phyloP scores from a whole-genome alignment of 2,329 filamentous ascomycete species.

The Fusarium nematophilum region DNA sequence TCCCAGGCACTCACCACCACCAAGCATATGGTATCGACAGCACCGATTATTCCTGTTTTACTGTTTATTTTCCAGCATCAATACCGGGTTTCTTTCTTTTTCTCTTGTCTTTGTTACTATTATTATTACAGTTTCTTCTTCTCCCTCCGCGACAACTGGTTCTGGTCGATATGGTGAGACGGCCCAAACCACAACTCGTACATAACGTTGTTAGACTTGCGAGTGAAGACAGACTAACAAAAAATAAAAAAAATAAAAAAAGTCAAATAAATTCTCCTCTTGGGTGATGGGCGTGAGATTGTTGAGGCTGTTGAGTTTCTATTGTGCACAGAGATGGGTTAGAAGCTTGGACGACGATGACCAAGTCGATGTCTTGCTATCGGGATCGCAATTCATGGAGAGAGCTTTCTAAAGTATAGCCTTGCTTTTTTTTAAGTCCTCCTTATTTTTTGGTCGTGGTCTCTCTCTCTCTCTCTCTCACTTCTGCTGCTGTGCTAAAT shows the following conservation, averaged over 20 bases:
- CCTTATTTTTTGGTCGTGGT: too few relatives aligned
- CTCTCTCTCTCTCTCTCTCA: neutral
- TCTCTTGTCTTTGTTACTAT: slow-evolving; percentile 9
- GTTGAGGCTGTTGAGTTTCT: neutral
- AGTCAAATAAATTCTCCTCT: slow-evolving; percentile 23
- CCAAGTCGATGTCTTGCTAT: neutral
- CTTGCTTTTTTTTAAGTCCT: neutral
- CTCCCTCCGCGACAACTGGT: too few relatives aligned
- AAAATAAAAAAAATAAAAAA: too few relatives aligned
- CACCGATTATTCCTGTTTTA: slow-evolving; percentile 11
- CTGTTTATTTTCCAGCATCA: slow-evolving; percentile 8
- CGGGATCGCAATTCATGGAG: neutral
- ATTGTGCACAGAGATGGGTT: slow-evolving; percentile 1
- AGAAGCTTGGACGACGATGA: slow-evolving; percentile 6
- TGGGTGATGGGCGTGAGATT: slow-evolving; percentile 5
- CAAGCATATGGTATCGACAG: slow-evolving; percentile 16
- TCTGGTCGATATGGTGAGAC: neutral
- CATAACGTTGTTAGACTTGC: slow-evolving; percentile 25
- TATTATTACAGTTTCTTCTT: too few relatives aligned
- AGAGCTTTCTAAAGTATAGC: too few relatives aligned
- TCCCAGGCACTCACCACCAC: neutral
- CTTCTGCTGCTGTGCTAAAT: slow-evolving; percentile 4
- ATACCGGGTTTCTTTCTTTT: slow-evolving; percentile 5
- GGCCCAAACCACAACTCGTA: slow-evolving; percentile 12
- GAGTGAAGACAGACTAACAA: too few relatives aligned